These are phyloP conservation scores for Caryopteris hybrid DNA, from an alignment of 305 asterid genomes.

Conservation along the genomic window DNA sequence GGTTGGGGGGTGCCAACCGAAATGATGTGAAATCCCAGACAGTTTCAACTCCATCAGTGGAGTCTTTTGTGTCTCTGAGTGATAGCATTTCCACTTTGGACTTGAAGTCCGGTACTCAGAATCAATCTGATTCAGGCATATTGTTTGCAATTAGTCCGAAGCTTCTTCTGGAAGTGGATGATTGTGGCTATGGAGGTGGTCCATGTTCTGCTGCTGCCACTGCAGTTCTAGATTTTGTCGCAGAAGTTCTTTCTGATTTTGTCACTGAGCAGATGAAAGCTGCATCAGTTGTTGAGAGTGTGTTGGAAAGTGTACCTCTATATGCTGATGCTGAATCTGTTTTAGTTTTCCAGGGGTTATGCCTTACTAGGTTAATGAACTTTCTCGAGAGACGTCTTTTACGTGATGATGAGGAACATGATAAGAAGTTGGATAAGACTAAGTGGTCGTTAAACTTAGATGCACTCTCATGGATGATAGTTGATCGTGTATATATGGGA, in stretches of 20 bases:
- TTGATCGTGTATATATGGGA: conserved; percentile 97
- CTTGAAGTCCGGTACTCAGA: conserved; percentile 48
- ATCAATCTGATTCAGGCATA: conserved; percentile 46
- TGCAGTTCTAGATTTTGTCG: conserved; percentile 88
- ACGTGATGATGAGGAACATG: conserved; percentile 95
- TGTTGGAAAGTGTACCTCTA: conserved; percentile 84
- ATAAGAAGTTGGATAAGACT: conserved; percentile 81
- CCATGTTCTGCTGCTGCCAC: conserved; percentile 99
- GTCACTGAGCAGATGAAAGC: conserved; percentile 89
- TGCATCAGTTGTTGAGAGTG: conserved; percentile 60
- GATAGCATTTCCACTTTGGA: conserved; percentile 58
- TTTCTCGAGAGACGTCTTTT: conserved; percentile 92
- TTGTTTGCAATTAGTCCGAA: conserved; percentile 55
- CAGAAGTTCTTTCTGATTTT: conserved; percentile 91
- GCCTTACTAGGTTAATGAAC: conserved; percentile 93
- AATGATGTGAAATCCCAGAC: conserved; percentile 56
- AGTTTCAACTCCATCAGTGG: conserved; percentile 58
- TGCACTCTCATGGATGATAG: conserved; percentile 87
- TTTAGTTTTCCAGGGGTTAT: conserved; percentile 91
- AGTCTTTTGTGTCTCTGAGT: conserved; percentile 52
- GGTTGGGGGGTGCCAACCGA: conserved; percentile 63
- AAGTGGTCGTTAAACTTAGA: conserved; percentile 88
- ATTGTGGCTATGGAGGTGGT: conserved; percentile 97
- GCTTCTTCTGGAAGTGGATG: conserved; percentile 92
- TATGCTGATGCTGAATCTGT: conserved; percentile 86